Evolutionary conservation across 352 stramenopile species (phyloP), one percentile per base, ranked within the genome.

Genomic region (Pythium monospermum): DNA sequence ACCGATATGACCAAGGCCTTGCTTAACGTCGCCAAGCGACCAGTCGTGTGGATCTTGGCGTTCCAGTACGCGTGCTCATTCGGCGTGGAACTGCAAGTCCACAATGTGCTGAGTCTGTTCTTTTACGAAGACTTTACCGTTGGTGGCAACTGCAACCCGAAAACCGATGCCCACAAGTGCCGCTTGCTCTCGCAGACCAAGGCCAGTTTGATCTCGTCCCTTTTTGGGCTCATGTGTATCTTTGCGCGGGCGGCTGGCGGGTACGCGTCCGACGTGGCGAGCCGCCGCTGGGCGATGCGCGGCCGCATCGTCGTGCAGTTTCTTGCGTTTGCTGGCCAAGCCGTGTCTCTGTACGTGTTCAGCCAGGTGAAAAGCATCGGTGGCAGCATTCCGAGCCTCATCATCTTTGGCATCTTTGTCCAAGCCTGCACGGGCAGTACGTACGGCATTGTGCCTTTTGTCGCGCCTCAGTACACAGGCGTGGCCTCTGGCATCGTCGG

Each of bases 181-280:
- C 65, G 32, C 26, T 52, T 60, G 18, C 62, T 66, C 45, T 68
- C 71, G 22, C 71, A 64, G 51, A 82, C 60, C 43, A 63, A 27
- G 37, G 71, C 78, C 16, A 79, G 73, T 30, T 71, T 93, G 15
- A 94, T 97, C 64, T 87, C 90, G 2, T 96, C 87, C 26, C 83
- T 96, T 38, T 97, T 98, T 57, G 90, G 90, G 5, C 81, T 95
- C 61, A 97, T 97, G 85, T 97, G 95, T 65, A 68, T 97, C 30
- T 96, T 98, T 54, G 84, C 88, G 0, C 84, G 91, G 44, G 85
- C 84, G 21, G 44, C 92, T 16, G 88, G 92, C 23, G 90, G 89
- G 27, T 87, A 83, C 42, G 28, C 76, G 0, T 96, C 81, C 39
- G 93, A 98, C 56, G 63, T 83, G 18, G 57, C 64, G 32, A 96